Percentiles rank a stretch among this genome's conserved stretches.
phyloP scores from a whole-genome alignment of 2,329 filamentous ascomycete genomes.

The Raffaelea ambrosiae region DNA sequence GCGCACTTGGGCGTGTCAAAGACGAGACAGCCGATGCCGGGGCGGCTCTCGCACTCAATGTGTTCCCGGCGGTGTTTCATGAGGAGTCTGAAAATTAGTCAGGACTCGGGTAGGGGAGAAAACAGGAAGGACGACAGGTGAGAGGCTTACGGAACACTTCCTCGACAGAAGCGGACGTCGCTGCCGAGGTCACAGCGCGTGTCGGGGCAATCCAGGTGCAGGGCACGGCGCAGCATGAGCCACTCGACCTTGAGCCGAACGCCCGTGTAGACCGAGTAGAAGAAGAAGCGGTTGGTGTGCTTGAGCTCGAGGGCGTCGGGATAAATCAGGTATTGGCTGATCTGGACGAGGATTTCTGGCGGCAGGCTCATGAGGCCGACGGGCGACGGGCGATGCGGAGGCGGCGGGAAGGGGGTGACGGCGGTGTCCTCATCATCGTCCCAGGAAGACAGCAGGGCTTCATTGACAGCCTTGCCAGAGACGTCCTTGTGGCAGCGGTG shows the following conservation, averaged over 20 bases:
- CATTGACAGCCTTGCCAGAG: background rate
- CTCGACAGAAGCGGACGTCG: slow-evolving; percentile 51
- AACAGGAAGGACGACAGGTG: background rate
- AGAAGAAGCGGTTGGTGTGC: slow-evolving; percentile 56
- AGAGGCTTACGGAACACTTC: slow-evolving; percentile 45
- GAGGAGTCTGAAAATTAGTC: slow-evolving; percentile 31
- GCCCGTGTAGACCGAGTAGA: slow-evolving; percentile 55
- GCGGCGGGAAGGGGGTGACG: no score
- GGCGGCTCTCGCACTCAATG: slow-evolving; percentile 50
- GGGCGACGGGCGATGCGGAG: background rate
- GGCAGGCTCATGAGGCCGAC: slow-evolving; percentile 43
- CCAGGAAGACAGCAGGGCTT: background rate
- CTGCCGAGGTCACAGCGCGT: slow-evolving; percentile 48
- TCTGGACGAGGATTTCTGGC: slow-evolving; percentile 57
- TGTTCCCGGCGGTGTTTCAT: slow-evolving; percentile 54
- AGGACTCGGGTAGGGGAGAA: background rate
- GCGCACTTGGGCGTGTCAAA: slow-evolving; percentile 39
- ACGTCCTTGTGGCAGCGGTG: background rate
- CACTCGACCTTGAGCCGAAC: slow-evolving; percentile 59
- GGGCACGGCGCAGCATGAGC: slow-evolving; percentile 54
- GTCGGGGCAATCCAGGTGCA: slow-evolving; percentile 58
- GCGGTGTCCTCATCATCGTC: background rate
- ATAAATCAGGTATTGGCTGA: slow-evolving; percentile 53
- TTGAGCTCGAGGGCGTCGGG: slow-evolving; percentile 65
- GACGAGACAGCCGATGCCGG: slow-evolving; percentile 47